Evolutionary conservation across 441 rosid species (phyloP).

Genomic region (Croton laevigatus): DNA sequence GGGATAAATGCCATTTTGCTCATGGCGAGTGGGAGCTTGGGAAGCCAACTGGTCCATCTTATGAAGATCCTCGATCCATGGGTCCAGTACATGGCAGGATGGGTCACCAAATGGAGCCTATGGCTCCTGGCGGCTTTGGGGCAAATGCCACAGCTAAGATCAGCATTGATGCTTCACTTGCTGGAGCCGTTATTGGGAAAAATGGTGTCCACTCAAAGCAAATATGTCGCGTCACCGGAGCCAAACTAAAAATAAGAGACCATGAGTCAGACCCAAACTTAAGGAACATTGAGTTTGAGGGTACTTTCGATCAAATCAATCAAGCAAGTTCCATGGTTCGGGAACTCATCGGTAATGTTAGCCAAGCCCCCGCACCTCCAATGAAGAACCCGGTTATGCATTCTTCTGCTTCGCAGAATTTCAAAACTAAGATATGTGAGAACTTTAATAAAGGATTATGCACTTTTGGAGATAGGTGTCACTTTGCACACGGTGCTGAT

Average conservation of each 20-base stretch:
- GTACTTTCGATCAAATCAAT: conserved; percentile 87
- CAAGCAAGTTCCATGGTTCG: conserved; percentile 93
- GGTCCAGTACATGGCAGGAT: conserved; percentile 41
- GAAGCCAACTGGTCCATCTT: conserved; percentile 49
- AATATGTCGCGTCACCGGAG: conserved; percentile 80
- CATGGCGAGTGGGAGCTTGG: conserved; percentile 89
- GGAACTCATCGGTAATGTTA: conserved; percentile 66
- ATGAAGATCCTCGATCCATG: conserved; percentile 57
- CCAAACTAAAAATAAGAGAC: conserved; percentile 79
- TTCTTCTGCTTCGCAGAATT: conserved; percentile 48
- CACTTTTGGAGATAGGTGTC: conserved; percentile 92
- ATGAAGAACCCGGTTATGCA: conserved; percentile 33
- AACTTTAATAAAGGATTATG: conserved; percentile 82
- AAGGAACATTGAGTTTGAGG: conserved; percentile 93
- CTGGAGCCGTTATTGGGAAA: conserved; percentile 93
- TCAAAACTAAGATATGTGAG: conserved; percentile 86
- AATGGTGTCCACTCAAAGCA: conserved; percentile 92
- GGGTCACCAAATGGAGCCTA: conserved; percentile 47
- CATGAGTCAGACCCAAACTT: conserved; percentile 71
- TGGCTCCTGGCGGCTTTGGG: conserved; percentile 74
- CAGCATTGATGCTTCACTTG: conserved; percentile 87
- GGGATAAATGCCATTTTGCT: conserved; percentile 74
- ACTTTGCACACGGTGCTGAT: conserved; percentile 92
- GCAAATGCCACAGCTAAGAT: conserved; percentile 87
- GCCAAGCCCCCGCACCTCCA: conserved; percentile 41